Evolutionary conservation across 1,139 yeast genomes (phyloP), one percentile per base, ranked within the genome.

Genomic region (Starmera stellimalicola): DNA sequence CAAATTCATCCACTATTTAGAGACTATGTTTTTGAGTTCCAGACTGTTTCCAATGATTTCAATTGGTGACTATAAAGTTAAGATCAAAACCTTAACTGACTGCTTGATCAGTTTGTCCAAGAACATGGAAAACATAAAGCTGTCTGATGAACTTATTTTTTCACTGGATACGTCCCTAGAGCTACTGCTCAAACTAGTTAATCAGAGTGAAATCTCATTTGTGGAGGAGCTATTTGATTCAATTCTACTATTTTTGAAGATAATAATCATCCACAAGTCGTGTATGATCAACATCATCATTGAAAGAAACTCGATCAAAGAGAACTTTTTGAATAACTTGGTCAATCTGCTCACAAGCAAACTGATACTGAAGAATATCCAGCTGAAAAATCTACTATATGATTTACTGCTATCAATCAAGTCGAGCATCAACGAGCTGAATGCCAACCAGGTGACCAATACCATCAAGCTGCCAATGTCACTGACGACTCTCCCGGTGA

Each of bases 361-460:
- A 5, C 58, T 65, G 20, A 55, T 74, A 35, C 48, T 60, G 4
- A 58, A 55, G 18, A 43, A 48, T 26, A 31, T 44, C 3, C 50
- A 47, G 27, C 51, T 79, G 39, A 71, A 70, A 44, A 71, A 79
- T 35, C 56, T 79, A 41, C 56, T 79, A 2, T 77, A 77, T 45
- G 91, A 81, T 50, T 62, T 79, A 30, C 54, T 79, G 27, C 57
- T 76, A 3, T 68, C 82, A 3, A 58, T 78, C 47, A 77, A 76
- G 47, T 37, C 49, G 7, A 47, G 43, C 24, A 45, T 48, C n/a
- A 47, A 42, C 32, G 50, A 47, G 19, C 22, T 44, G 27, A 44
- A 42, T 30, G 29, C 46, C 6, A 41, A 35, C 19, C 47, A 40
- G 31, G 11, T 11, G 11, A 19, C 8, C 23, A 19, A 19, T 19